These are phyloP conservation scores for Vaccinium myrtillus DNA, from an alignment of 148 eudicot species.

Conservation along the genomic window DNA sequence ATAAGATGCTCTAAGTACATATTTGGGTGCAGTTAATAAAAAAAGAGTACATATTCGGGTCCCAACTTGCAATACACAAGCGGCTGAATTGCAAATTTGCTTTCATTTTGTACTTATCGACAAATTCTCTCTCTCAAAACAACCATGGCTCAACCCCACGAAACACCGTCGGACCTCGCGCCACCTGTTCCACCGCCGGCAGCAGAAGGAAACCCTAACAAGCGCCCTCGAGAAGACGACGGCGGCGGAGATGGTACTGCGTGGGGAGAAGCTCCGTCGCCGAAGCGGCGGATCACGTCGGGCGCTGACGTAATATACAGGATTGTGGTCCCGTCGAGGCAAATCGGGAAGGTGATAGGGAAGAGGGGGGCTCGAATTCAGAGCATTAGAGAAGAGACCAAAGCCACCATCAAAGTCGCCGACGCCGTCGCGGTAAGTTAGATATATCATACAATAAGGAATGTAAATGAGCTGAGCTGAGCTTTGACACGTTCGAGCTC, in stretches of 20 bases:
- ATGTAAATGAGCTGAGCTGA: not conserved
- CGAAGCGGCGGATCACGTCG: slow-evolving; percentile 55
- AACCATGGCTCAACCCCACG: slow-evolving; percentile 41
- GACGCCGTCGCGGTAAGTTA: slow-evolving; percentile 76
- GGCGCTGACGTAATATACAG: slow-evolving; percentile 65
- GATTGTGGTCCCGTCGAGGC: slow-evolving; percentile 72
- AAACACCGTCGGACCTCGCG: slow-evolving; percentile 22
- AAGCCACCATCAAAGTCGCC: slow-evolving; percentile 79
- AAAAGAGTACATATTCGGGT: too few relatives aligned
- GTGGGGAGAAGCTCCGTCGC: slow-evolving; percentile 39
- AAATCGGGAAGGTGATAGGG: slow-evolving; percentile 94
- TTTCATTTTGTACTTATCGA: not conserved
- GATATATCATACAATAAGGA: not conserved
- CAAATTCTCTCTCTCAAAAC: not conserved
- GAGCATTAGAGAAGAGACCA: slow-evolving; percentile 72
- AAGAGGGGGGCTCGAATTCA: slow-evolving; percentile 71
- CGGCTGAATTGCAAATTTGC: too few relatives aligned
- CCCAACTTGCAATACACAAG: too few relatives aligned
- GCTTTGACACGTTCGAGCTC: not conserved
- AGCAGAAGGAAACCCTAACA: slow-evolving; percentile 11
- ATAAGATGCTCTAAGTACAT: too few relatives aligned
- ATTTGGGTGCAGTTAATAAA: too few relatives aligned
- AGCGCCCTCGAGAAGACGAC: slow-evolving; percentile 54
- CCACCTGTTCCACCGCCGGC: slow-evolving; percentile 12
- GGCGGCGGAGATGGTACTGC: slow-evolving; percentile 20